Evolutionary conservation across 2,329 filamentous ascomycete species (phyloP).

Genomic region (Ilyonectria destructans): DNA sequence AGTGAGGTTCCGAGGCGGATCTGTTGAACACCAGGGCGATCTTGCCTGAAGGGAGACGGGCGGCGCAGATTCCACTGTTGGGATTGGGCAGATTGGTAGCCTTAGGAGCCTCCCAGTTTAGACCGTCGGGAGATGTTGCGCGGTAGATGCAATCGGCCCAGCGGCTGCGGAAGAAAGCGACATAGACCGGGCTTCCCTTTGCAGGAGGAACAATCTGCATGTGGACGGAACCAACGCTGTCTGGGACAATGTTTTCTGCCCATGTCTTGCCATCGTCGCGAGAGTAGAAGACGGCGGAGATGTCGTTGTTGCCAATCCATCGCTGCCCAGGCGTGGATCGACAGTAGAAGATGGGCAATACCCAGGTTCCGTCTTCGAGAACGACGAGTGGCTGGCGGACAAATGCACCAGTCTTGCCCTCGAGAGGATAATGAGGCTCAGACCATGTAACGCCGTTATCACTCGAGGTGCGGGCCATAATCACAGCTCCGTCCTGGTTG

Average conservation of each 20-base stretch:
- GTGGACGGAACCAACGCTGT: constrained; percentile 59
- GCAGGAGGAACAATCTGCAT: constrained; percentile 59
- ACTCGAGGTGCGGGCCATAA: constrained; percentile 56
- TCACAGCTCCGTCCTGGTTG: constrained; percentile 60
- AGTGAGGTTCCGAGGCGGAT: constrained; percentile 53
- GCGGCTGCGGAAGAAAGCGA: constrained; percentile 60
- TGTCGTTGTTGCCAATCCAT: constrained; percentile 63
- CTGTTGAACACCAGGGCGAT: constrained; percentile 60
- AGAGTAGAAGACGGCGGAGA: constrained; percentile 58
- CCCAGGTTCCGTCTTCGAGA: constrained; percentile 57
- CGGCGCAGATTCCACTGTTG: constrained; percentile 60
- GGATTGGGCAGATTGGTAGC: constrained; percentile 60
- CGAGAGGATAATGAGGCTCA: constrained; percentile 51
- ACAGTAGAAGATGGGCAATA: constrained; percentile 62
- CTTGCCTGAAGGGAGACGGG: constrained; percentile 54
- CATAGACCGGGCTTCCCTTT: constrained; percentile 46
- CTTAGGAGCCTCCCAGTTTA: constrained; percentile 57
- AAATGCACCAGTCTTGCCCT: constrained; percentile 56
- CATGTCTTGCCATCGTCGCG: constrained; percentile 58
- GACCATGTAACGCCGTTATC: constrained; percentile 59
- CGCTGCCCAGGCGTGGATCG: constrained; percentile 57
- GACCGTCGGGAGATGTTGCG: constrained; percentile 57
- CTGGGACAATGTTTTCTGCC: constrained; percentile 56
- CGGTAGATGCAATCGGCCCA: constrained; percentile 63
- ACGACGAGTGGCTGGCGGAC: constrained; percentile 60